Percentiles rank a stretch among this genome's conserved stretches.
Conservation (phyloP, 2,329 filamentous ascomycete species). For the Cladophialophora chaetospira region DNA sequence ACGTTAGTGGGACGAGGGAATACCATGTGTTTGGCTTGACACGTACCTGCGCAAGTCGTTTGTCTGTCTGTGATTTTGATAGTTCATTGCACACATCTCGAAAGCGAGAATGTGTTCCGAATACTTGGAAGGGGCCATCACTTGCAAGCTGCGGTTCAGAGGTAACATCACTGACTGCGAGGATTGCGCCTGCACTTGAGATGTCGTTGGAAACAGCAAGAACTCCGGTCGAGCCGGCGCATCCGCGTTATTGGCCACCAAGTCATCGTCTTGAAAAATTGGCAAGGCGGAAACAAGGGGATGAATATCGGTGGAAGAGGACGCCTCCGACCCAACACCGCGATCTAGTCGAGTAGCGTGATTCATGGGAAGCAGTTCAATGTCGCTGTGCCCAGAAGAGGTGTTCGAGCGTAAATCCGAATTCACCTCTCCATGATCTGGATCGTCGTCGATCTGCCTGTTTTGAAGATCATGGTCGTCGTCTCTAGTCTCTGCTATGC, state of each 20-base stretch:
- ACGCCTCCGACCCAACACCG: background rate
- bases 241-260: background rate
- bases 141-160: slow-evolving; percentile 6
- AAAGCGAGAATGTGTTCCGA: slow-evolving; percentile 22
- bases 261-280: background rate
- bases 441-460: background rate
- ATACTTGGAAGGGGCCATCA: slow-evolving; percentile 16
- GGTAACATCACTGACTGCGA: background rate
- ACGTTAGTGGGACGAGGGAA: background rate
- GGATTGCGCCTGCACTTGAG: background rate
- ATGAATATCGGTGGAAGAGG: background rate
- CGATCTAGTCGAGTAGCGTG: background rate
- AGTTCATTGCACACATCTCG: slow-evolving; percentile 20
- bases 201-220: background rate
- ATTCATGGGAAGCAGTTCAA: background rate
- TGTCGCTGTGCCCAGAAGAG: background rate
- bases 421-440: background rate
- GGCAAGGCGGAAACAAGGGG: background rate
- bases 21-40: background rate
- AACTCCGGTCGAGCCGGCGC: background rate
- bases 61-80: background rate
- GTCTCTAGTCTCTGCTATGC: slow-evolving; percentile 8
- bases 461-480: background rate
- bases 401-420: background rate
- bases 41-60: slow-evolving; percentile 17